These are phyloP conservation scores for Suillus subalutaceus DNA, from an alignment of 768 basidiomycete genomes.

Conservation along the genomic window DNA sequence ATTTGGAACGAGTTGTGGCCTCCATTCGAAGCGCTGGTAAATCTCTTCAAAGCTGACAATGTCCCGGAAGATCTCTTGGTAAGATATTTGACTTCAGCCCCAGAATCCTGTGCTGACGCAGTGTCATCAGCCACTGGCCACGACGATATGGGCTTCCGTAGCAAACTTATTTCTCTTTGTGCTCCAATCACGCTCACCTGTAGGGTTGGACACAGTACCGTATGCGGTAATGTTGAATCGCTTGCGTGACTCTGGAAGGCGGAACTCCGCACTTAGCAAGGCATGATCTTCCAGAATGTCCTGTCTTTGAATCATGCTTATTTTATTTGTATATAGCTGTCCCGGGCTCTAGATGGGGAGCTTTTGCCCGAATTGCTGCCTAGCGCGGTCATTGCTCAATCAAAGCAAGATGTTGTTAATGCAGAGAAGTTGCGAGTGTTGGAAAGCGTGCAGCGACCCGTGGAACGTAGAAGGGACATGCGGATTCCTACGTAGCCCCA, in stretches of 20 bases:
- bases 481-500: constrained; percentile 15
- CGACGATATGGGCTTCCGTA: constrained; percentile 59
- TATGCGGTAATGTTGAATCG: constrained; percentile 54
- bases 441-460: constrained; percentile 40
- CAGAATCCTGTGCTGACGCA: constrained; percentile 10
- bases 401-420: constrained; percentile 64
- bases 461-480: constrained; percentile 25
- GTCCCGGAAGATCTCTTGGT: constrained; percentile 39
- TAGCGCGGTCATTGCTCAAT: constrained; percentile 56
- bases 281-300: constrained; percentile 33
- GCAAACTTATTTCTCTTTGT: constrained; percentile 69
- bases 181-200: constrained; percentile 52
- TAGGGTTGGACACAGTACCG: constrained; percentile 55
- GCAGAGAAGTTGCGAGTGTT: constrained; percentile 68
- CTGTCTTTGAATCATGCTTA: neutral
- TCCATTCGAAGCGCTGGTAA: constrained; percentile 58
- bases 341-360: constrained; percentile 56
- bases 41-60: constrained; percentile 51
- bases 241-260: constrained; percentile 46
- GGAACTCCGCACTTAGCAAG: constrained; percentile 55
- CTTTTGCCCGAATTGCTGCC: constrained; percentile 47
- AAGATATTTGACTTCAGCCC: neutral
- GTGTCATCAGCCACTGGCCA: constrained; percentile 50
- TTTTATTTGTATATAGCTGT: constrained; percentile 42
- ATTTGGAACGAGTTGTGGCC: constrained; percentile 84